Percentiles rank a stretch among this genome's conserved stretches.
Conservation (phyloP, 2,329 filamentous ascomycete species). For the Verruconis gallopava region DNA sequence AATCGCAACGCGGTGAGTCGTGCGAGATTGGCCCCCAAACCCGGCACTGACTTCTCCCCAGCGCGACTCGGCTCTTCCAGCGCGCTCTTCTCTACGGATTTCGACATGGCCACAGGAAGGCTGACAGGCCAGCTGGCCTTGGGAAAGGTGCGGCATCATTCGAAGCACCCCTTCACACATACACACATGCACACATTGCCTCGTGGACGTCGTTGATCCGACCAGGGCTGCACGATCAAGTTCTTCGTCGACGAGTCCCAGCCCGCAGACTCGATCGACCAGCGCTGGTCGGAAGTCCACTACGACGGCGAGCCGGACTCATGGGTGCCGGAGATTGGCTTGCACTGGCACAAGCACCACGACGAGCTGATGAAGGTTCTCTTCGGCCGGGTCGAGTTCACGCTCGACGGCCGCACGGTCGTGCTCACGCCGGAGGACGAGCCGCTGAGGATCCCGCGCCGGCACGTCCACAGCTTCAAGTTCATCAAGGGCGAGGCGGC, state of each 20-base stretch:
- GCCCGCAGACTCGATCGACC: background rate
- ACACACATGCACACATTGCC: no score
- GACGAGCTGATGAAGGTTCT: background rate
- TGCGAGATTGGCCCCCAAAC: no score
- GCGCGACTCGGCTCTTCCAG: no score
- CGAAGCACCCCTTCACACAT: no score
- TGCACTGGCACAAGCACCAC: constrained; percentile 1
- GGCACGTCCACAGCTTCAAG: constrained; percentile 1
- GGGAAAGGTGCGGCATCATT: no score
- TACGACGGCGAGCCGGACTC: constrained; percentile 1
- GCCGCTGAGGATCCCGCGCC: background rate
- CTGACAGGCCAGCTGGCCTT: no score
- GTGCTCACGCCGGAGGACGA: background rate
- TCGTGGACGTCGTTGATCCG: no score
- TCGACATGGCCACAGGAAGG: no score
- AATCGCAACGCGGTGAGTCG: no score
- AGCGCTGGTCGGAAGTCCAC: background rate
- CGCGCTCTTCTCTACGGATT: no score
- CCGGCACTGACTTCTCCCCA: no score
- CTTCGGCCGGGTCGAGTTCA: background rate
- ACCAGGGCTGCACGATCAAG: background rate
- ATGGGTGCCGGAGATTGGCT: background rate
- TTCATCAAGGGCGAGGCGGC: constrained; percentile 8
- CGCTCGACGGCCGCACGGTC: background rate
- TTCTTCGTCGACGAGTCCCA: background rate